A percentile compares a stretch with the other conserved stretches of the same genome.
phyloP scores from a whole-genome alignment of 2,329 filamentous ascomycete species.

The Drechmeria coniospora region DNA sequence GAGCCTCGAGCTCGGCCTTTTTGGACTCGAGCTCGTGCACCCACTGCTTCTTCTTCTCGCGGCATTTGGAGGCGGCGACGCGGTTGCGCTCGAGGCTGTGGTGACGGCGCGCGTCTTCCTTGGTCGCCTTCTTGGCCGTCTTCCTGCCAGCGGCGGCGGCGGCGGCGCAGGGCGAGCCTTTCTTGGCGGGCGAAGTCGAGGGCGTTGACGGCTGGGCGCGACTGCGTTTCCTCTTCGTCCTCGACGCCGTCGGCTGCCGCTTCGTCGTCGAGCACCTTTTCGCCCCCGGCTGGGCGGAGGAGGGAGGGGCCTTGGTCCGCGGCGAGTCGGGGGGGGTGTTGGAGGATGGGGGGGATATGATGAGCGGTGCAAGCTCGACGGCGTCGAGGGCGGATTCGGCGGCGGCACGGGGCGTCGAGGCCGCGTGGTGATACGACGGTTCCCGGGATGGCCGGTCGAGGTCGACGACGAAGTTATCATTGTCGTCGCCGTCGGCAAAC shows the following conservation, averaged over 20 bases:
- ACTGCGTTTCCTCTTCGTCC: background rate
- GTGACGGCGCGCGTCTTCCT: too few relatives aligned
- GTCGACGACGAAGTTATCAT: background rate
- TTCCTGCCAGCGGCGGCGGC: too few relatives aligned
- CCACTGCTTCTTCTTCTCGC: conserved; percentile 48
- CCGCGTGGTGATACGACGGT: background rate
- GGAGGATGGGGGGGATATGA: background rate
- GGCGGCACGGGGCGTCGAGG: background rate
- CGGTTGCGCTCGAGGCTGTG: conserved; percentile 56
- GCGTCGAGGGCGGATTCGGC: background rate
- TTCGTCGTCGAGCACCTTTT: background rate
- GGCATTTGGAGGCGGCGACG: conserved; percentile 58
- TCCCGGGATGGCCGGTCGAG: too few relatives aligned
- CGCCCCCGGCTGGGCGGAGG: background rate
- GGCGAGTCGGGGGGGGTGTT: background rate
- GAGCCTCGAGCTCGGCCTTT: conserved; percentile 26
- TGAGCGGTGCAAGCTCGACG: background rate
- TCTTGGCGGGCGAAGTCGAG: too few relatives aligned
- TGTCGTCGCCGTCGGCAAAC: conserved; percentile 2
- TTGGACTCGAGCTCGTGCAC: conserved; percentile 32
- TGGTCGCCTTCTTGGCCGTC: too few relatives aligned
- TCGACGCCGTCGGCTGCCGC: background rate
- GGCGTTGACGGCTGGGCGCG: background rate
- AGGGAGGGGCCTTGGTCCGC: background rate
- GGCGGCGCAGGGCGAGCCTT: too few relatives aligned